These are phyloP conservation scores for Komagataella populi DNA, from an alignment of 805 yeast genomes.

Conservation along the genomic window DNA sequence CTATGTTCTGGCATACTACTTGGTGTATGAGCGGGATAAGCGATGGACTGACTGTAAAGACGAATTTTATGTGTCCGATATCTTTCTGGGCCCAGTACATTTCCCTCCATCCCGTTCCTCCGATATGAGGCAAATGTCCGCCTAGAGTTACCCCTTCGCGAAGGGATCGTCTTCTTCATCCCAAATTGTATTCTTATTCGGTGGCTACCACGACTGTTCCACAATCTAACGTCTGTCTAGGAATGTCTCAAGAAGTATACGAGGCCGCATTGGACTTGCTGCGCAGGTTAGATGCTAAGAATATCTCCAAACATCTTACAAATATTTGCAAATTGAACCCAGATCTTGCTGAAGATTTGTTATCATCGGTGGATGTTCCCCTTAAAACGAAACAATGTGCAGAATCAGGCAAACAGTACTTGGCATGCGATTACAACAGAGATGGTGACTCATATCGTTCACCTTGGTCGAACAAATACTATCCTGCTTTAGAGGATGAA, in stretches of 20 bases:
- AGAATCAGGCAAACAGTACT: constrained; percentile 47
- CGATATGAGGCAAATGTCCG: background rate
- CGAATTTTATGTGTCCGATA: background rate
- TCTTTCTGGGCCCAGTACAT: background rate
- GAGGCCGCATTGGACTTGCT: constrained; percentile 73
- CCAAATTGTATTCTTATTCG: background rate
- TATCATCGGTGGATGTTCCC: constrained; percentile 83
- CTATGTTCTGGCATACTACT: constrained; percentile 14
- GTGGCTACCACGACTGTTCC: background rate
- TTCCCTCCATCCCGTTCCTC: background rate
- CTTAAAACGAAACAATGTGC: constrained; percentile 37
- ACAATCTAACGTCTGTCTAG: background rate
- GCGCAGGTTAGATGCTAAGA: constrained; percentile 61
- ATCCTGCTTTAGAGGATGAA: constrained; percentile 32
- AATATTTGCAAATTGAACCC: constrained; percentile 43
- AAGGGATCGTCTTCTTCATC: too few relatives aligned
- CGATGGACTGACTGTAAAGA: constrained; percentile 5
- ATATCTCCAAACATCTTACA: constrained; percentile 29
- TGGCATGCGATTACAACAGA: constrained; percentile 89
- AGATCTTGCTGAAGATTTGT: constrained; percentile 72
- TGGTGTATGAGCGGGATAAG: constrained; percentile 22
- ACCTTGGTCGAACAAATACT: constrained; percentile 78
- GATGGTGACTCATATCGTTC: constrained; percentile 89
- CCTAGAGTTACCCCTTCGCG: background rate
- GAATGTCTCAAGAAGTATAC: constrained; percentile 31